A percentile compares a stretch with the other conserved stretches of the same genome.
Evolutionary conservation across 495 filamentous ascomycete species (phyloP).

Genomic region (Penicillium salamii): DNA sequence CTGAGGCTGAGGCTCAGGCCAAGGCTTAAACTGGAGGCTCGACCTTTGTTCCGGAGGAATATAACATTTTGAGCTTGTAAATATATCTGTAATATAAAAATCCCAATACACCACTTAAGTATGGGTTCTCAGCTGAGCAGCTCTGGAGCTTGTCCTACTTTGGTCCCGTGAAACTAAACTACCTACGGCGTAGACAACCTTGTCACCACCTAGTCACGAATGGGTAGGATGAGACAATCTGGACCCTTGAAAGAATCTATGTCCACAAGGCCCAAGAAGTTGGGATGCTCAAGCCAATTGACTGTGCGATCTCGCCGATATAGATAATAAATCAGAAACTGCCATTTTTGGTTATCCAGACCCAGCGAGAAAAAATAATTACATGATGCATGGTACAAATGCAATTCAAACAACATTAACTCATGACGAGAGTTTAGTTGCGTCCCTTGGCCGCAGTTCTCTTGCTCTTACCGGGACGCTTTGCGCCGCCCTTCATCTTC

Average conservation of each 20-base stretch:
- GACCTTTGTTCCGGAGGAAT: not conserved
- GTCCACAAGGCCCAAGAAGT: no score
- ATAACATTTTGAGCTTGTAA: not conserved
- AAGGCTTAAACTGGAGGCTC: no score
- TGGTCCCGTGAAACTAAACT: no score
- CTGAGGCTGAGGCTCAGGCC: constrained; percentile 4
- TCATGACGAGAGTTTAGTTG: constrained; percentile 10
- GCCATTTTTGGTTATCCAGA: constrained; percentile 11
- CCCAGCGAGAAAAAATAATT: constrained; percentile 13
- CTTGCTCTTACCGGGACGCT: constrained; percentile 66
- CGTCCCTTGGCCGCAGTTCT: constrained; percentile 45
- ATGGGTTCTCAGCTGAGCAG: no score
- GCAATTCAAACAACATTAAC: constrained; percentile 8
- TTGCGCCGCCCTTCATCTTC: constrained; percentile 72
- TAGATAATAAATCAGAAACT: constrained; percentile 10
- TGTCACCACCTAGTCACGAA: no score
- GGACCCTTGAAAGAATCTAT: no score
- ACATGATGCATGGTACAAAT: constrained; percentile 10
- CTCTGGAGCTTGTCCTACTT: no score
- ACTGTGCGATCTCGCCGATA: no score
- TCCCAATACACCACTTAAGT: not conserved
- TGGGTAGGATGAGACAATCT: no score
- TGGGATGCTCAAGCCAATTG: no score
- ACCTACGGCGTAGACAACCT: no score
- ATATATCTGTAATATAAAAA: constrained; percentile 3